Evolutionary conservation across 1,139 yeast species (phyloP).

Genomic region (Arxiozyma heterogenica): DNA sequence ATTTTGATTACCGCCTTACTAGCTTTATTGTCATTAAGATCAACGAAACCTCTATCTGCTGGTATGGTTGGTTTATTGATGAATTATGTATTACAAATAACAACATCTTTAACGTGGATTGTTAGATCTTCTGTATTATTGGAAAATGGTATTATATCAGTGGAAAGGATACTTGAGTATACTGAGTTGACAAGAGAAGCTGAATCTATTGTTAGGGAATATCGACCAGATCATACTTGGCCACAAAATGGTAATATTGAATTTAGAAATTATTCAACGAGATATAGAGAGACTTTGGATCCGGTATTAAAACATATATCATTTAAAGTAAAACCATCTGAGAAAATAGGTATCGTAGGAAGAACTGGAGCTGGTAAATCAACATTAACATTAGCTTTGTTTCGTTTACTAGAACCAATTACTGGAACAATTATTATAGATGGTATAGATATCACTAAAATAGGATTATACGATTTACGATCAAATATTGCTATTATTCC

Average conservation of each 20-base stretch:
- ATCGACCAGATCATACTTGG: conserved; percentile 41
- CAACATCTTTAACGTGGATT: conserved; percentile 49
- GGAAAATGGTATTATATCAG: conserved; percentile 67
- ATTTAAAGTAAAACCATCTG: conserved; percentile 46
- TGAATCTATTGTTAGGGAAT: conserved; percentile 30
- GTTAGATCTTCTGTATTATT: conserved; percentile 64
- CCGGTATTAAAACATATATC: conserved; percentile 49
- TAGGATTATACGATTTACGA: conserved; percentile 45
- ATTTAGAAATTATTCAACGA: conserved; percentile 53
- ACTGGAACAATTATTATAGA: conserved; percentile 48
- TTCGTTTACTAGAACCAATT: conserved; percentile 60
- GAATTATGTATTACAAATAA: conserved; percentile 62
- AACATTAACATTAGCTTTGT: conserved; percentile 60
- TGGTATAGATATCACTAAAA: conserved; percentile 38
- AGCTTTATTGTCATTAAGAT: conserved; percentile 44
- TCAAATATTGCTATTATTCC: conserved; percentile 54
- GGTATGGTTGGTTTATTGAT: conserved; percentile 69
- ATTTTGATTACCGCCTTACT: conserved; percentile 51
- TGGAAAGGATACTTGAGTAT: conserved; percentile 68
- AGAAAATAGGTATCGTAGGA: conserved; percentile 75
- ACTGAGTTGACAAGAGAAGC: conserved; percentile 57
- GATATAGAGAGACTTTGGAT: conserved; percentile 51
- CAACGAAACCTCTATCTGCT: conserved; percentile 44
- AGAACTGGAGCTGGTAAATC: conserved; percentile 85
- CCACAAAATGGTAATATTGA: conserved; percentile 50